phyloP scores from a whole-genome alignment of 345 rosid species.

The Barbarea vulgaris region DNA sequence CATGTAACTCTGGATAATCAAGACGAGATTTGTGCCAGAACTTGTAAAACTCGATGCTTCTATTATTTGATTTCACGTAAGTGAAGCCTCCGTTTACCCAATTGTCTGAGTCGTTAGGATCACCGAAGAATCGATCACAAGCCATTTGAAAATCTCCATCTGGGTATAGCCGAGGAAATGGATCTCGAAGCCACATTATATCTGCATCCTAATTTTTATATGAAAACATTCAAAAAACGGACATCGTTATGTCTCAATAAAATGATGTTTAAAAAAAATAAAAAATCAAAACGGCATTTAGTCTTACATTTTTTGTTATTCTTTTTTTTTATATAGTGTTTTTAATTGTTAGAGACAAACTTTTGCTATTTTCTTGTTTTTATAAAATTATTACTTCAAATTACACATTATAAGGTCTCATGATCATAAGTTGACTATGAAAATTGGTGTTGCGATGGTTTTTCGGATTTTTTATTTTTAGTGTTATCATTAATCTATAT shows the following conservation, averaged over 20 bases:
- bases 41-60: constrained; percentile 63
- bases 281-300: not conserved
- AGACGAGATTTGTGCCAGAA: constrained; percentile 66
- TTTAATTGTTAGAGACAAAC: not conserved
- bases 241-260: not conserved
- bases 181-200: constrained; percentile 76
- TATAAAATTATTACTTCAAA: not conserved
- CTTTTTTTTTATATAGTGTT: too few species aligned
- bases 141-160: constrained; percentile 85
- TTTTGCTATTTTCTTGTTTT: not conserved
- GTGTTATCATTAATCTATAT: too few species aligned
- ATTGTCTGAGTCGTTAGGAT: constrained; percentile 47
- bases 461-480: not conserved
- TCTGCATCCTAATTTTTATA: constrained; percentile 59
- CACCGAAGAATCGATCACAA: constrained; percentile 58
- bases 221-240: not conserved
- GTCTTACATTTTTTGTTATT: too few species aligned
- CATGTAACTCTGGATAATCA: constrained; percentile 54
- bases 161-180: constrained; percentile 60
- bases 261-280: not conserved
- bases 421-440: not conserved
- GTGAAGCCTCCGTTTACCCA: constrained; percentile 74
- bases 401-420: not conserved
- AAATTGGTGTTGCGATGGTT: not conserved
- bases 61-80: constrained; percentile 56